Base-by-base conservation (phyloP, 2,329 filamentous ascomycete species). In the Nemania diffusa region DNA sequence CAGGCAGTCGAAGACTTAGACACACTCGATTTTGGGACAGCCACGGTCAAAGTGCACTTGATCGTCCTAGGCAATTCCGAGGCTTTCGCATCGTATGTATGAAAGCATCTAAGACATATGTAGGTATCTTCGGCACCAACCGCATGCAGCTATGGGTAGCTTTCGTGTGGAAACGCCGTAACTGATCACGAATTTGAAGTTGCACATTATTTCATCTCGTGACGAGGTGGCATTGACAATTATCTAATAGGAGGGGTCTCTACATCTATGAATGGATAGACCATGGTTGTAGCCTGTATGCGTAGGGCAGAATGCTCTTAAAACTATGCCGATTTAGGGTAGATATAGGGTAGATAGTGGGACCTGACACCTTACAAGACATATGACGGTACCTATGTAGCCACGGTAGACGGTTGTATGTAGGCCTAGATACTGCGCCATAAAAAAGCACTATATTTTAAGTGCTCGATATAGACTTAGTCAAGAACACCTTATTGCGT, bases 221-320 rank as follows among this genome's bases (percentile, higher is more conserved):
- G 20, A 26, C 46, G 24, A 20, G 11, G 26, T 13, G 46, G 22
- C 5, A 27, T 50, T 15, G 22, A 50, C 22, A 27, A 24, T n/a
- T 44, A 44, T 5, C n/a, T 24, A 6, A 20, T 15, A 24, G n/a
- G 24, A 27, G 46, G 46, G 46, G 46, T 26, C 8, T 20, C 46
- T 48, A 3, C 5, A 17, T 24, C 44, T n/a, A n/a, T n/a, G n/a
- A n/a, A 2, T 8, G 46, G 7, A 11, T 50, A 50, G 46, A 27
- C 44, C 46, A 48, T 50, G 46, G 46, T 11, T 50, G 46, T 26
- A 24, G 46, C 20, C 46, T 27, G 46, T 50, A 50, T 20, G 46
- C 20, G 46, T 50, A 50, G 46, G 46, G 46, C 46, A 27, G 46
- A 50, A 50, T 27, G 46, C 20, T 22, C 46, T 13, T 50, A 17